These are phyloP conservation scores for Sporisorium reilianum DNA, from an alignment of 1,284 basidiomycete species.

Conservation along the genomic window DNA sequence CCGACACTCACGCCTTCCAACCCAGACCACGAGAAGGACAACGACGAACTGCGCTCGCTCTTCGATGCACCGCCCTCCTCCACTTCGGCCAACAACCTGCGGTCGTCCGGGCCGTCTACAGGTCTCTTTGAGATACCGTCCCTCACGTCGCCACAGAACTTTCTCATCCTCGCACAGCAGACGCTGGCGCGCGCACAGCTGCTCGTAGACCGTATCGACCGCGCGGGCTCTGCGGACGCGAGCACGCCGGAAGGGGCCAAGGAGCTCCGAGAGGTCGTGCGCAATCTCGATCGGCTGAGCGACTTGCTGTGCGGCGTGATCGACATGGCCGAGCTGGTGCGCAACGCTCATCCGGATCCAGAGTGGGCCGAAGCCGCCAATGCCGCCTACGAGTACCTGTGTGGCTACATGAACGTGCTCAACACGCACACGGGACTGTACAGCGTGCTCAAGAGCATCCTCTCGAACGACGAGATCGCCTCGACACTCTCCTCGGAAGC, in stretches of 20 bases:
- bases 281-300: conserved; percentile 84
- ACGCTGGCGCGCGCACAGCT: conserved; percentile 65
- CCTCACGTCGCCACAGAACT: conserved; percentile 54
- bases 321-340: conserved; percentile 91
- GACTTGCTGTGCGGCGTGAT: conserved; percentile 96
- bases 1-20: background rate
- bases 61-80: conserved; percentile 55
- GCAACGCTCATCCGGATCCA: conserved; percentile 90
- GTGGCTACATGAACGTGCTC: conserved; percentile 96
- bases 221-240: conserved; percentile 38
- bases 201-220: conserved; percentile 63
- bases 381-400: conserved; percentile 87
- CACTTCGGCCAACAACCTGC: conserved; percentile 25
- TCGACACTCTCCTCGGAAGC: conserved; percentile 67
- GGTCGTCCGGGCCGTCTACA: conserved; percentile 31
- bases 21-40: conserved; percentile 51
- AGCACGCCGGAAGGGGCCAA: conserved; percentile 23
- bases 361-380: conserved; percentile 87
- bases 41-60: conserved; percentile 42
- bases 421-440: conserved; percentile 96
- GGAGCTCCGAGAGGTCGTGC: conserved; percentile 60
- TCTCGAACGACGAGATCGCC: conserved; percentile 64
- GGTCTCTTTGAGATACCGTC: conserved; percentile 62
- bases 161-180: conserved; percentile 57
- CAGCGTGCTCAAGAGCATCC: conserved; percentile 68